Conservation (phyloP, 2,329 filamentous ascomycete genomes). For the Pyrenochaeta sp. region DNA sequence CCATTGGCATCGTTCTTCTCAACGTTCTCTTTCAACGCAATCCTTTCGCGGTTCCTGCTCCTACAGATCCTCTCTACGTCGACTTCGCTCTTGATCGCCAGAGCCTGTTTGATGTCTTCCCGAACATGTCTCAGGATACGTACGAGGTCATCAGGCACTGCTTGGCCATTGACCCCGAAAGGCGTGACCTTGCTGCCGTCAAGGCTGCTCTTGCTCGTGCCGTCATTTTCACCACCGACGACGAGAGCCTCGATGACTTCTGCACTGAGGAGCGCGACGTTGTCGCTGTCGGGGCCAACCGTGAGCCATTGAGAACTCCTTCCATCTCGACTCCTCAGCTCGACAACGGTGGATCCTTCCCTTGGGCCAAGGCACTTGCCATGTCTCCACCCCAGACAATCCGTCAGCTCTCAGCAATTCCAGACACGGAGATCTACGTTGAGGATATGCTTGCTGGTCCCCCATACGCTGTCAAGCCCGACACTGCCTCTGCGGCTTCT, state of each 20-base stretch:
- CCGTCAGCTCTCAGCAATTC: slow-evolving; percentile 87
- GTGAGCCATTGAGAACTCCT: slow-evolving; percentile 93
- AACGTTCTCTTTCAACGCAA: slow-evolving; percentile 98
- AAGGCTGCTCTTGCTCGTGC: slow-evolving; percentile 80
- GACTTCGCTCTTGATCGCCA: slow-evolving; percentile 95
- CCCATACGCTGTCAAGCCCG: slow-evolving; percentile 79
- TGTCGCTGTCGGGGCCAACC: slow-evolving; percentile 81
- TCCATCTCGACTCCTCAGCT: slow-evolving; percentile 88
- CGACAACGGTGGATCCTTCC: slow-evolving; percentile 80
- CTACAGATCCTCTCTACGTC: slow-evolving; percentile 89
- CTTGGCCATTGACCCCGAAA: slow-evolving; percentile 88
- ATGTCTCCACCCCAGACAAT: slow-evolving; percentile 73
- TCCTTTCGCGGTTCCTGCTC: slow-evolving; percentile 88
- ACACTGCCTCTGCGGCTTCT: slow-evolving; percentile 83
- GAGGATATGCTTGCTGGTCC: slow-evolving; percentile 84
- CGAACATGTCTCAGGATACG: slow-evolving; percentile 97
- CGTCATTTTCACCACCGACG: slow-evolving; percentile 90
- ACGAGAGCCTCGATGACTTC: slow-evolving; percentile 92
- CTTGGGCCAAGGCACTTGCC: slow-evolving; percentile 91
- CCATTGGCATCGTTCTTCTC: slow-evolving; percentile 92
- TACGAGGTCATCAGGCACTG: slow-evolving; percentile 92
- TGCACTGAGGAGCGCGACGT: slow-evolving; percentile 81
- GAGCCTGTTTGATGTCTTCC: slow-evolving; percentile 96
- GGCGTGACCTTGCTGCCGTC: slow-evolving; percentile 80
- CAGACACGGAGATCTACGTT: slow-evolving; percentile 76